Evolutionary conservation across 2,329 filamentous ascomycete species (phyloP).

Genomic region (Graphiopsis chlorocephala): DNA sequence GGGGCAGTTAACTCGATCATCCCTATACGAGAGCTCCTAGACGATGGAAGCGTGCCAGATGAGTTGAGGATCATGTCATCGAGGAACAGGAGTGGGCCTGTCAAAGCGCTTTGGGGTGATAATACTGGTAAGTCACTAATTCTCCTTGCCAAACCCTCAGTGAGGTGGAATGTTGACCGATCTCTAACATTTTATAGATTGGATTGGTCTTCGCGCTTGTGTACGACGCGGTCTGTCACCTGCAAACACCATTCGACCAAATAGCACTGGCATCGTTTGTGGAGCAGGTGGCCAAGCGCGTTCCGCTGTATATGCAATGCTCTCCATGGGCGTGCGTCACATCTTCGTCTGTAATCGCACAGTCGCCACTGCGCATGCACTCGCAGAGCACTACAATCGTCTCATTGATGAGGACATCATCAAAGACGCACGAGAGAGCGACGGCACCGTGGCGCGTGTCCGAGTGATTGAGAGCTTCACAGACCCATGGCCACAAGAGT

Average conservation of each 20-base stretch:
- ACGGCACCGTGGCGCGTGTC: slow-evolving; percentile 38
- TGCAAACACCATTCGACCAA: slow-evolving; percentile 57
- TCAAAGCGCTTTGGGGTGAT: slow-evolving; percentile 70
- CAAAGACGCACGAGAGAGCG: slow-evolving; percentile 21
- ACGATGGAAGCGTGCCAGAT: slow-evolving; percentile 56
- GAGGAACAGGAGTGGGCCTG: slow-evolving; percentile 62
- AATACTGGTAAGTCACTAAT: slow-evolving; percentile 55
- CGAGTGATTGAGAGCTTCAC: slow-evolving; percentile 58
- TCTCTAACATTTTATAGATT: slow-evolving; percentile 49
- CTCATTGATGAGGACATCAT: slow-evolving; percentile 39
- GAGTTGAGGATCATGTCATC: slow-evolving; percentile 54
- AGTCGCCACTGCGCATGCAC: slow-evolving; percentile 60
- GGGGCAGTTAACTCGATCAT: slow-evolving; percentile 75
- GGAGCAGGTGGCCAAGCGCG: slow-evolving; percentile 73
- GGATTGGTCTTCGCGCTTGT: slow-evolving; percentile 74
- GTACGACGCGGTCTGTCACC: slow-evolving; percentile 70
- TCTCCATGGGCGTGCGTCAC: slow-evolving; percentile 72
- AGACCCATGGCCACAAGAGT: slow-evolving; percentile 63
- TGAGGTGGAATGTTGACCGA: neutral
- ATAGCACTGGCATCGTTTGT: slow-evolving; percentile 53
- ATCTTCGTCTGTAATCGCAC: slow-evolving; percentile 75
- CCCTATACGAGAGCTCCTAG: slow-evolving; percentile 61
- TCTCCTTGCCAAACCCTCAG: neutral
- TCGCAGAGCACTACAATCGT: slow-evolving; percentile 68
- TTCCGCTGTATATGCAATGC: slow-evolving; percentile 73